phyloP scores from a whole-genome alignment of 2,329 filamentous ascomycete genomes.

The Epichloe festucae region DNA sequence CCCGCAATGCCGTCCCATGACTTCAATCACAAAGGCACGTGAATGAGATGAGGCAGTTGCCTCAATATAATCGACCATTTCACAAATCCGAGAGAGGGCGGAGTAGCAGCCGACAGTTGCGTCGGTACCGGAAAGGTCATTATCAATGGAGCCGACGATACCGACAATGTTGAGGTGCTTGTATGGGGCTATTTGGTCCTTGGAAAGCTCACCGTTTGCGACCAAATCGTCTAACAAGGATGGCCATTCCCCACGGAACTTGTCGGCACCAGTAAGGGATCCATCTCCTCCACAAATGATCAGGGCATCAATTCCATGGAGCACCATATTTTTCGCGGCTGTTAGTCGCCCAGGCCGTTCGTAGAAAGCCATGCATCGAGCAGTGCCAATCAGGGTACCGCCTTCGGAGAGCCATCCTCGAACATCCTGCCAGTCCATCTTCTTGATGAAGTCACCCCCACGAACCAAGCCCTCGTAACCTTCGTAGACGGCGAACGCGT shows the following conservation, averaged over 20 bases:
- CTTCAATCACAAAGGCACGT: conserved; percentile 91
- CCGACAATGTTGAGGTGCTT: conserved; percentile 90
- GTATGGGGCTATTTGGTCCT: conserved; percentile 62
- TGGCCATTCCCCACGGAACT: conserved; percentile 86
- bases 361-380: conserved; percentile 84
- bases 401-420: conserved; percentile 89
- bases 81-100: conserved; percentile 81
- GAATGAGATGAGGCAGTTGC: conserved; percentile 91
- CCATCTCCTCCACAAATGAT: conserved; percentile 97
- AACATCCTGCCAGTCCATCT: conserved; percentile 87
- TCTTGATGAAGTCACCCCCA: conserved; percentile 75
- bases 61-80: conserved; percentile 94
- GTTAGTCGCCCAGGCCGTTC: conserved; percentile 71
- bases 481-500: conserved; percentile 74
- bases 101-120: conserved; percentile 97
- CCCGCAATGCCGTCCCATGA: conserved; percentile 96
- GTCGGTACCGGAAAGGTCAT: conserved; percentile 93
- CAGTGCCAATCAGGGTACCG: conserved; percentile 91
- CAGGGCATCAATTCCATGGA: conserved; percentile 86
- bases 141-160: conserved; percentile 93
- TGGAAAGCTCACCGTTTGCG: conserved; percentile 53
- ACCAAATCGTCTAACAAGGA: conserved; percentile 78
- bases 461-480: conserved; percentile 92
- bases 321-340: conserved; percentile 88
- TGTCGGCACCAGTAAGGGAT: conserved; percentile 88